These are phyloP conservation scores for Ceratocystis smalleyi DNA, from an alignment of 2,329 filamentous ascomycete genomes.

Conservation along the genomic window DNA sequence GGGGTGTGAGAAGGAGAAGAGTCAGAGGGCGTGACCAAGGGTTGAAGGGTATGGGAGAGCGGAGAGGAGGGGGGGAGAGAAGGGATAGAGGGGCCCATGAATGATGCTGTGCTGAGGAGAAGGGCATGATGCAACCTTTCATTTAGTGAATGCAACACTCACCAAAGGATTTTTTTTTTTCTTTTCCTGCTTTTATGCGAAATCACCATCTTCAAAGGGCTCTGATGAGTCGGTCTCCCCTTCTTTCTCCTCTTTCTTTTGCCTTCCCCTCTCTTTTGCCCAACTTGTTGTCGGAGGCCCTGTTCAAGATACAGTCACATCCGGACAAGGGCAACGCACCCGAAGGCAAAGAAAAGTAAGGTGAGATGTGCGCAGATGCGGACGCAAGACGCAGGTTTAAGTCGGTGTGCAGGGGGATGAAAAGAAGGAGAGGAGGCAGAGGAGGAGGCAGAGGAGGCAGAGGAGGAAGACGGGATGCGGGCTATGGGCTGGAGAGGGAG, in stretches of 20 bases:
- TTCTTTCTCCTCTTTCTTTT: not conserved
- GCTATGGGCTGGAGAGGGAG: no score
- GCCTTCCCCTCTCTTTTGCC: not conserved
- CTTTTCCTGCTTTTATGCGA: not conserved
- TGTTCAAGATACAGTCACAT: no score
- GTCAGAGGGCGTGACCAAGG: not conserved
- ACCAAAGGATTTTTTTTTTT: not conserved
- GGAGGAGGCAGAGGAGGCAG: no score
- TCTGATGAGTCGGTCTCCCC: not conserved
- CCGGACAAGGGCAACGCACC: no score
- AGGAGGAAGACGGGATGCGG: no score
- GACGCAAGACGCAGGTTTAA: not conserved
- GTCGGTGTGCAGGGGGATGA: not conserved
- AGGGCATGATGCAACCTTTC: slow-evolving; percentile 1
- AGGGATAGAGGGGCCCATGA: not conserved
- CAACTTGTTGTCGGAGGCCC: not conserved
- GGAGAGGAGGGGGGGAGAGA: not conserved
- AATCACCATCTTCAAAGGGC: not conserved
- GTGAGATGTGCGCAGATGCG: not conserved
- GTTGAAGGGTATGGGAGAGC: not conserved
- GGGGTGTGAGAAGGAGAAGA: not conserved
- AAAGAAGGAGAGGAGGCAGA: not conserved
- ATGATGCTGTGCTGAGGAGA: not conserved
- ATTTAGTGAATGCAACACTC: not conserved
- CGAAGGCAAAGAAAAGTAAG: no score